Base-by-base conservation (phyloP, 1,284 basidiomycete genomes). In the Tilletia horrida region DNA sequence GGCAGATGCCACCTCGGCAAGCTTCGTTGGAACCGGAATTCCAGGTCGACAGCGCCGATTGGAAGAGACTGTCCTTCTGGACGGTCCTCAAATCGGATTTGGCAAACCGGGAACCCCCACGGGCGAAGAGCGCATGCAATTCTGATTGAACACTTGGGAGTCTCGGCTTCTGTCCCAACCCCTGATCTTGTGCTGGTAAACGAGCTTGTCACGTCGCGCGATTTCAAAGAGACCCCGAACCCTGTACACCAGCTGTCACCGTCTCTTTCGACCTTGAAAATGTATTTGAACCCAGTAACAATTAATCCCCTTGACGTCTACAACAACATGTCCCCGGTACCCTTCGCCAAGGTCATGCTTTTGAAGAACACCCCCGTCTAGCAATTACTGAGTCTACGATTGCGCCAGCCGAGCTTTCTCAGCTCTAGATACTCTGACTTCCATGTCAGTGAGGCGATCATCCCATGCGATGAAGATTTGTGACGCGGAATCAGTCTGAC, bases 391-490 rank as follows among this genome's bases (percentile, higher is more conserved):
- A 40, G 35, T 40, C 45, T 48, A 48, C 16, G 21, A 21, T 52
- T 23, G 50, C 23, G 21, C 23, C 23, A 27, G n/a, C 14, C 50
- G 16, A 0, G 21, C 50, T 27, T 59, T 59, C 16, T 59, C 55
- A 3, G 27, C 55, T 59, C 27, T 31, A 4, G 55, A 59, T 18
- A 59, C 55, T 25, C 55, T 25, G 18, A 59, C 27, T 27, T 59
- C 55, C 55, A 59, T 59, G 55, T 18, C 18, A 13, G 55, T 59
- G 29, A 59, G 55, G 7, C 27, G 8, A 9, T 59, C 55, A 29
- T 59, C 55, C 55, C 55, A 59, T 3, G 55, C 55, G 55, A 59
- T 59, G 55, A 59, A 59, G 27, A 59, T 40, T 35, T 59, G 55
- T 3, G 55, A 59, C 4, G 55, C 55, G 13, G 55, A 25, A 27